phyloP scores from a whole-genome alignment of 2,329 filamentous ascomycete genomes.

The Parafenestella ontariensis region DNA sequence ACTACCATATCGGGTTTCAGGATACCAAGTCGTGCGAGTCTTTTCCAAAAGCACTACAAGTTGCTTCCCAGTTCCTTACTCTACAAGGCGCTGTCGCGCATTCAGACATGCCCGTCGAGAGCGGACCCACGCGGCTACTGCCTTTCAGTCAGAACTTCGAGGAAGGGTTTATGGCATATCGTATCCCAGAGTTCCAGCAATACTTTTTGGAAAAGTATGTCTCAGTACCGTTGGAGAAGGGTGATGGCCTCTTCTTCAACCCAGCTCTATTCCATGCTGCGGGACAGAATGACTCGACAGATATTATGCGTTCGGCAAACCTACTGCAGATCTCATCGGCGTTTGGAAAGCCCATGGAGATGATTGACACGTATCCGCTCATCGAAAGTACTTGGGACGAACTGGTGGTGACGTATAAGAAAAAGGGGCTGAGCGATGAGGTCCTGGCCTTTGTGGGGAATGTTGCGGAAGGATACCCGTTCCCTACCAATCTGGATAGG shows the following conservation, averaged over 20 bases:
- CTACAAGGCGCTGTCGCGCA: slow-evolving; percentile 70
- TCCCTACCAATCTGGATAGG: slow-evolving; percentile 67
- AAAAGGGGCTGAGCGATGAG: slow-evolving; percentile 50
- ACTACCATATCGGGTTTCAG: slow-evolving; percentile 71
- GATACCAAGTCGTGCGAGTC: slow-evolving; percentile 52
- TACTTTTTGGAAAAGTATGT: slow-evolving; percentile 64
- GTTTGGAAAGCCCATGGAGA: slow-evolving; percentile 71
- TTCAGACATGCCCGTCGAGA: slow-evolving; percentile 64
- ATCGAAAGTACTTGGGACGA: slow-evolving; percentile 56
- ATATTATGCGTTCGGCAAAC: slow-evolving; percentile 65
- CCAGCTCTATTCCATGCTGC: slow-evolving; percentile 70
- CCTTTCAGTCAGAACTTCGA: slow-evolving; percentile 67
- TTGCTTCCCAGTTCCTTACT: slow-evolving; percentile 64
- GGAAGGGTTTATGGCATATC: slow-evolving; percentile 66
- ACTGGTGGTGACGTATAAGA: slow-evolving; percentile 43
- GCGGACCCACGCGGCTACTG: slow-evolving; percentile 66
- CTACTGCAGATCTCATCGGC: slow-evolving; percentile 67
- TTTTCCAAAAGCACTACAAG: slow-evolving; percentile 62
- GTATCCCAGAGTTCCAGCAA: slow-evolving; percentile 59
- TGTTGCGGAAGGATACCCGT: slow-evolving; percentile 66
- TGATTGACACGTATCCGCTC: slow-evolving; percentile 60
- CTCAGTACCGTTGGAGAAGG: slow-evolving; percentile 59
- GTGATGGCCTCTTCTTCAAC: slow-evolving; percentile 70
- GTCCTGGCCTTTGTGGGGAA: slow-evolving; percentile 59
- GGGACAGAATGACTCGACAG: slow-evolving; percentile 60